Conservation (phyloP, 352 stramenopile genomes). For the Pythium insidiosum region DNA sequence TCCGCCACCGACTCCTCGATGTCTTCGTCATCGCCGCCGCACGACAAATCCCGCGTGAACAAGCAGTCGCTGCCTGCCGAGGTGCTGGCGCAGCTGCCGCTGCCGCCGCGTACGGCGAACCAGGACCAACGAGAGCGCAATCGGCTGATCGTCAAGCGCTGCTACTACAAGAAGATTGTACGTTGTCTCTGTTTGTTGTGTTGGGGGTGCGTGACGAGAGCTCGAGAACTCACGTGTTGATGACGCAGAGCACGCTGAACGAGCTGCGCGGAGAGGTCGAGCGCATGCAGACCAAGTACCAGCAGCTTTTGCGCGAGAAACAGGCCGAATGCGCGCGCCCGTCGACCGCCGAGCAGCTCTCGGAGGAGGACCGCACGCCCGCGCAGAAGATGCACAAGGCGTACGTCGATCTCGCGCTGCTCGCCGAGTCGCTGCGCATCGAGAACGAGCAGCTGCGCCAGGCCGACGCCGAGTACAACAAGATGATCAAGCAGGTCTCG, state of each 20-base stretch:
- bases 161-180: background rate
- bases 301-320: slow-evolving; percentile 22
- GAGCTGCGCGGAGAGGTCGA: slow-evolving; percentile 39
- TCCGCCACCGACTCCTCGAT: too few relatives aligned
- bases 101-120: slow-evolving; percentile 12
- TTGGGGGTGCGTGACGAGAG: too few relatives aligned
- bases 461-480: slow-evolving; percentile 26
- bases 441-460: slow-evolving; percentile 50
- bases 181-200: background rate
- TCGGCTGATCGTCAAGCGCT: slow-evolving; percentile 4
- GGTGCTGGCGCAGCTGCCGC: slow-evolving; percentile 15
- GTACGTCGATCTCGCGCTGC: slow-evolving; percentile 45
- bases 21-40: background rate
- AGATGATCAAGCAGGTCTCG: slow-evolving; percentile 41
- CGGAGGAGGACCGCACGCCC: slow-evolving; percentile 8
- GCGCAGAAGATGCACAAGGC: slow-evolving; percentile 17
- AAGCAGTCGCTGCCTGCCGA: slow-evolving; percentile 4
- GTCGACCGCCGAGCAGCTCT: slow-evolving; percentile 8
- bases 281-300: slow-evolving; percentile 32
- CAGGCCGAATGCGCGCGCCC: slow-evolving; percentile 9
- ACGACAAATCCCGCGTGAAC: slow-evolving; percentile 1
- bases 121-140: slow-evolving; percentile 15
- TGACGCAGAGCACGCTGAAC: slow-evolving; percentile 41
- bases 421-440: slow-evolving; percentile 32
- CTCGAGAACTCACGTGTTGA: too few relatives aligned